Evolutionary conservation across 306 rosid species (phyloP).

Genomic region (Hippophae rhamnoides): DNA sequence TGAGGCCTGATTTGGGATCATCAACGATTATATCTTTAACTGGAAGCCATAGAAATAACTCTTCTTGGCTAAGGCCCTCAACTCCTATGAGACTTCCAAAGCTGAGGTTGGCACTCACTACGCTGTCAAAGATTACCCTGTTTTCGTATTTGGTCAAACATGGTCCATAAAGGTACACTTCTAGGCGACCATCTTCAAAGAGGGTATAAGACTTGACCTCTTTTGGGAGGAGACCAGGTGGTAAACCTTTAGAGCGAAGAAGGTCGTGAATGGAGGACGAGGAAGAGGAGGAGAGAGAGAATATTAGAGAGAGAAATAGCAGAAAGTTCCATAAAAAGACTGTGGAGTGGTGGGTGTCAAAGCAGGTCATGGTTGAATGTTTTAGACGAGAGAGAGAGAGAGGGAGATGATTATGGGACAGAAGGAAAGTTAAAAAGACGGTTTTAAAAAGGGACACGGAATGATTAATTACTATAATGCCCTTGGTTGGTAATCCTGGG

Average conservation of each 20-base stretch:
- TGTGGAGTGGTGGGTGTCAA: constrained; percentile 19
- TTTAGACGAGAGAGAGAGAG: constrained; percentile 13
- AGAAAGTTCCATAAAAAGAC: constrained; percentile 15
- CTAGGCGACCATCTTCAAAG: constrained; percentile 48
- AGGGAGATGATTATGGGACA: constrained; percentile 10
- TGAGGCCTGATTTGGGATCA: constrained; percentile 70
- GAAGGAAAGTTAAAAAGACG: constrained; percentile 36
- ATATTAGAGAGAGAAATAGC: constrained; percentile 5
- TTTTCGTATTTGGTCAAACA: constrained; percentile 74
- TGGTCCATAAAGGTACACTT: constrained; percentile 67
- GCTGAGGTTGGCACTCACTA: constrained; percentile 67
- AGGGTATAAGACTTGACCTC: constrained; percentile 61
- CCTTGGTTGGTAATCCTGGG: constrained; percentile 39
- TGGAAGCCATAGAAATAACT: constrained; percentile 79
- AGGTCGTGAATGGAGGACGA: constrained; percentile 58
- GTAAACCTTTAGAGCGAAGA: constrained; percentile 66
- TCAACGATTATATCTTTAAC: constrained; percentile 75
- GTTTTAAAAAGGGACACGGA: constrained; percentile 17
- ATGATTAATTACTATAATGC: constrained; percentile 20
- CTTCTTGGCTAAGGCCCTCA: constrained; percentile 71
- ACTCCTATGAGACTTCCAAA: constrained; percentile 80
- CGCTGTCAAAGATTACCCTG: constrained; percentile 57
- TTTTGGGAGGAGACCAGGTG: constrained; percentile 71
- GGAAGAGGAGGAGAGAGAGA: constrained; percentile 10
- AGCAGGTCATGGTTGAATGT: constrained; percentile 29